A percentile compares a stretch with the other conserved stretches of the same genome.
phyloP scores from a whole-genome alignment of 1,284 basidiomycete genomes.

The Sanghuangporus sanghuang region DNA sequence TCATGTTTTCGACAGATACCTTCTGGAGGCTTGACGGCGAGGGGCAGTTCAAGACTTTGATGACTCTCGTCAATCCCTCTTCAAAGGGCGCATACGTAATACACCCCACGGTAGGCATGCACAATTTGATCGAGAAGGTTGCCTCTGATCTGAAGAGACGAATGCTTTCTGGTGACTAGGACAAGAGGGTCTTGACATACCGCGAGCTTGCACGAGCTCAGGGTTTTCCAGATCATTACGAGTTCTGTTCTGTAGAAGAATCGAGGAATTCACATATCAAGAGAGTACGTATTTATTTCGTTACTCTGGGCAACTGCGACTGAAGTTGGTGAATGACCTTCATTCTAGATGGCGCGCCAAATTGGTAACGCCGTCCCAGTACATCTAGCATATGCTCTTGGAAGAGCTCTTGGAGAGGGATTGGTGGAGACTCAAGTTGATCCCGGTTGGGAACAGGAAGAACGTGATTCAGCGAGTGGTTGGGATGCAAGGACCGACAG shows the following conservation, averaged over 20 bases:
- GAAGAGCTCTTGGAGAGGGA: constrained; percentile 49
- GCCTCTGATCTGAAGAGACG: background rate
- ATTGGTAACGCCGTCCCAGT: constrained; percentile 74
- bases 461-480: background rate
- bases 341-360: constrained; percentile 49
- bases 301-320: background rate
- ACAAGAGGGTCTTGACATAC: constrained; percentile 59
- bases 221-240: constrained; percentile 64
- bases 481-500: background rate
- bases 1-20: constrained; percentile 27
- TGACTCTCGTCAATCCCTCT: constrained; percentile 48
- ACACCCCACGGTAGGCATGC: constrained; percentile 51
- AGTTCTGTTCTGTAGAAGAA: constrained; percentile 45
- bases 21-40: constrained; percentile 49
- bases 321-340: background rate
- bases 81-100: constrained; percentile 45
- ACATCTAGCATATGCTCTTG: constrained; percentile 56
- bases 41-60: constrained; percentile 50
- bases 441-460: background rate
- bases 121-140: background rate
- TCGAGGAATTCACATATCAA: constrained; percentile 30
- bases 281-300: constrained; percentile 40
- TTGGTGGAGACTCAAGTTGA: constrained; percentile 38
- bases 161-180: constrained; percentile 33
- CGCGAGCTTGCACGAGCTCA: constrained; percentile 65